Evolutionary conservation across 2,329 filamentous ascomycete species (phyloP), one percentile per base, ranked within the genome.

Genomic region (Exophiala calicioides): DNA sequence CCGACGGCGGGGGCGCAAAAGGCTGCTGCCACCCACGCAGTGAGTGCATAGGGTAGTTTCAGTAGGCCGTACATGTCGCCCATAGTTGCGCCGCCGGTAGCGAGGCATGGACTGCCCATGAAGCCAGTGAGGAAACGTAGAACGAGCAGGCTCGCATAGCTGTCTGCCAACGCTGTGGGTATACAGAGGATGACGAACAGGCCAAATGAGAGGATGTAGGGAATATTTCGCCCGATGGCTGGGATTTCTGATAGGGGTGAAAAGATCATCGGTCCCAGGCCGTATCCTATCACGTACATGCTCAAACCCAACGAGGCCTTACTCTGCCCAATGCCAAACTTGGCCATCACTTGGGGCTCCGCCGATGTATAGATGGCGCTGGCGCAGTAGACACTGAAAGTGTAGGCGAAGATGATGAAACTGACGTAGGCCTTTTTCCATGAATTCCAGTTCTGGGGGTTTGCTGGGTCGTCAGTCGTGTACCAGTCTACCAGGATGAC

Each of bases 211-310:
- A 78, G 62, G 26, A 85, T 77, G 64, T 88, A 88, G 4, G 84
- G 77, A 0, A 80, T 79, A 57, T 83, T 87, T 5, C 85, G 74
- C 2, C 85, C 85, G 39, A 88, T 76, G 34, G 74, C 61, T 0
- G 84, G 82, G 16, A 88, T 79, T 65, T 88, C 85, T 37, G 74
- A 78, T 31, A 88, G 65, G 0, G 85, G 85, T 0, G 80, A 81
- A 66, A 80, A 86, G 18, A 88, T 49, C 58, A 55, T 39, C 8
- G 45, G 50, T 7, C 50, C 84, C 15, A 85, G 66, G 9, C 83
- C 82, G 54, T 81, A 59, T 21, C 56, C 55, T 33, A 61, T 40
- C 34, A 68, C 65, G 41, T 68, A 68, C 9, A 68, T 53, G 12
- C 65, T 60, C 33, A 68, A 48, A 5, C 62, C 62, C 3, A 69